These are phyloP conservation scores for Huntiella moniliformis DNA, from an alignment of 2,329 filamentous ascomycete species.

Conservation along the genomic window DNA sequence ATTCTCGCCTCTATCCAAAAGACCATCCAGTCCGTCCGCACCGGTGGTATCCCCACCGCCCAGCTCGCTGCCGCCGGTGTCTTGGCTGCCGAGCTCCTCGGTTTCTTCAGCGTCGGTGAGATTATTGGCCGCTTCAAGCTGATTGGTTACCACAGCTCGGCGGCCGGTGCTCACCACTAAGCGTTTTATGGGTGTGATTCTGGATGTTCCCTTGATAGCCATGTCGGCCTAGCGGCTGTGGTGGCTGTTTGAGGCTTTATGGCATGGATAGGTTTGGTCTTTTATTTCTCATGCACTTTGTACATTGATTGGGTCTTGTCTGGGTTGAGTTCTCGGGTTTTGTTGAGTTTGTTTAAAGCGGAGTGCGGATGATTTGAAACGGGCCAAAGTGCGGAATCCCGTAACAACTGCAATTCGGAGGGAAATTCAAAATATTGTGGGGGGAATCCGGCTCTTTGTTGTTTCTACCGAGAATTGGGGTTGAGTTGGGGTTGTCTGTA, in stretches of 20 bases:
- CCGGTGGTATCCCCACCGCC: conserved; percentile 51
- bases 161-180: conserved; percentile 40
- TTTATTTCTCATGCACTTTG: too few species aligned
- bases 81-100: conserved; percentile 66
- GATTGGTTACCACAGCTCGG: conserved; percentile 70
- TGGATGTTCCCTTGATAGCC: neutral
- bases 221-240: neutral
- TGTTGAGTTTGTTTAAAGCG: neutral
- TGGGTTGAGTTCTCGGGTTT: neutral
- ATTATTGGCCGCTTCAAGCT: conserved; percentile 93
- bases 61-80: conserved; percentile 60
- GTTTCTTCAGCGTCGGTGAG: conserved; percentile 96
- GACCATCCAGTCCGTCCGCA: conserved; percentile 35
- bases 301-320: too few species aligned
- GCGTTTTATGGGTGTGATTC: conserved; percentile 3
- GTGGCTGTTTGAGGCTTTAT: neutral
- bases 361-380: neutral
- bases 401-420: too few species aligned
- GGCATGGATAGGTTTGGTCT: too few species aligned
- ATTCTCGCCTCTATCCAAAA: conserved; percentile 37
- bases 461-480: too few species aligned
- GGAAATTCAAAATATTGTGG: too few species aligned
- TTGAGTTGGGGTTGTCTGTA: too few species aligned
- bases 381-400: neutral
- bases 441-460: too few species aligned